A percentile compares a stretch with the other conserved stretches of the same genome.
Evolutionary conservation across 495 filamentous ascomycete genomes (phyloP).

Genomic region (Talaromyces trachyspermus): DNA sequence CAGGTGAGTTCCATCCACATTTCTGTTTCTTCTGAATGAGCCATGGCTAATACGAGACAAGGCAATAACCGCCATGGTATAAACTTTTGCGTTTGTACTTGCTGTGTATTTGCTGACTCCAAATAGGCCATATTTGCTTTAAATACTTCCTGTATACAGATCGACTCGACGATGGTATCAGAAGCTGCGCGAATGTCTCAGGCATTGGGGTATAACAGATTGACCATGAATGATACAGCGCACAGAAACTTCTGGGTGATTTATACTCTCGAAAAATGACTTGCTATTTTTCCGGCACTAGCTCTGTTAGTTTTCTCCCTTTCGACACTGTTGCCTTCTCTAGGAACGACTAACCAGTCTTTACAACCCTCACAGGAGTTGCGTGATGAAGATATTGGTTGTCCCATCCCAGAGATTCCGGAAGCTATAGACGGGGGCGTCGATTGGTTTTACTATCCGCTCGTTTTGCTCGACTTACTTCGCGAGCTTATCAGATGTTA

Average conservation of each 20-base stretch:
- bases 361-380: conserved; percentile 4
- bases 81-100: neutral
- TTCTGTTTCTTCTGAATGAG: neutral
- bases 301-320: conserved; percentile 26
- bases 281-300: conserved; percentile 20
- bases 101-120: neutral
- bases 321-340: no score
- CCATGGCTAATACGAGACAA: neutral
- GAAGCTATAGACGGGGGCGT: conserved; percentile 19
- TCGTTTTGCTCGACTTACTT: conserved; percentile 21
- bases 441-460: conserved; percentile 26
- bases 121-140: conserved; percentile 19
- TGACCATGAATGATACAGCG: conserved; percentile 6
- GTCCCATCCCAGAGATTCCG: conserved; percentile 23
- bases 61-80: conserved; percentile 13
- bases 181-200: conserved; percentile 26
- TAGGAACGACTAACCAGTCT: no score
- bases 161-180: conserved; percentile 23
- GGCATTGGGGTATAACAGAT: conserved; percentile 18
- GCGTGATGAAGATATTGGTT: conserved; percentile 23
- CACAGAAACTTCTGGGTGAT: conserved; percentile 29
- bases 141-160: conserved; percentile 24
- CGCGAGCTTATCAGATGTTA: conserved; percentile 22
- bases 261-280: conserved; percentile 26
- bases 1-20: conserved; percentile 11